These are phyloP conservation scores for Pleurotus citrinopileatus DNA, from an alignment of 768 basidiomycete species.

Conservation along the genomic window DNA sequence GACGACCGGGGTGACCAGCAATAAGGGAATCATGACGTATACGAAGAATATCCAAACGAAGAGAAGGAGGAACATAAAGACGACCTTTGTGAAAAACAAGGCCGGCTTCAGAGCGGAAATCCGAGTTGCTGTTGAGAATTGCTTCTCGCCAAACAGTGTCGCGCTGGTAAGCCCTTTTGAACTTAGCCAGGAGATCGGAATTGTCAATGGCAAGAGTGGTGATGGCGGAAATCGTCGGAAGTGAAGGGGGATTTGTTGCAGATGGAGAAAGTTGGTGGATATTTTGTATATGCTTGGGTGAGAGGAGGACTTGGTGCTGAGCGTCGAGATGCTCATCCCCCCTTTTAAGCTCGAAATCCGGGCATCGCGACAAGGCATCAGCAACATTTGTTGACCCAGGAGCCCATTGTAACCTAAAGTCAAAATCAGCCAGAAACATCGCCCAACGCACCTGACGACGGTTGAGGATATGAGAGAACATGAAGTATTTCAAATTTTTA, in stretches of 20 bases:
- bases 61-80: conserved; percentile 27
- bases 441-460: conserved; percentile 46
- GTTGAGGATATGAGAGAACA: conserved; percentile 34
- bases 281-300: conserved; percentile 25
- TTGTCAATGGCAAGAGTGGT: conserved; percentile 24
- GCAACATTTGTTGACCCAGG: conserved; percentile 27
- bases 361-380: conserved; percentile 28
- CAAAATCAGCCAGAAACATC: conserved; percentile 35
- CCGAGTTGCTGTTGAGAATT: conserved; percentile 12
- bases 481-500: conserved; percentile 45
- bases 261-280: conserved; percentile 16
- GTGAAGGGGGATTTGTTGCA: conserved; percentile 20
- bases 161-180: conserved; percentile 19
- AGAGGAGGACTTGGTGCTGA: conserved; percentile 26
- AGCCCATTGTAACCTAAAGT: conserved; percentile 28
- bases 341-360: conserved; percentile 27
- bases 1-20: conserved; percentile 40
- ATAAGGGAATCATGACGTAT: conserved; percentile 33
- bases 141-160: conserved; percentile 24
- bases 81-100: conserved; percentile 22
- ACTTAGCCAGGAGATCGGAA: conserved; percentile 21
- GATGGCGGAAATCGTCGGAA: conserved; percentile 24
- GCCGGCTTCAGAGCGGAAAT: conserved; percentile 16
- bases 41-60: conserved; percentile 26
- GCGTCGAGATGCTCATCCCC: conserved; percentile 19